phyloP scores from a whole-genome alignment of 371 early-diverging fungal genomes.

The Syncephalastrum racemosum region DNA sequence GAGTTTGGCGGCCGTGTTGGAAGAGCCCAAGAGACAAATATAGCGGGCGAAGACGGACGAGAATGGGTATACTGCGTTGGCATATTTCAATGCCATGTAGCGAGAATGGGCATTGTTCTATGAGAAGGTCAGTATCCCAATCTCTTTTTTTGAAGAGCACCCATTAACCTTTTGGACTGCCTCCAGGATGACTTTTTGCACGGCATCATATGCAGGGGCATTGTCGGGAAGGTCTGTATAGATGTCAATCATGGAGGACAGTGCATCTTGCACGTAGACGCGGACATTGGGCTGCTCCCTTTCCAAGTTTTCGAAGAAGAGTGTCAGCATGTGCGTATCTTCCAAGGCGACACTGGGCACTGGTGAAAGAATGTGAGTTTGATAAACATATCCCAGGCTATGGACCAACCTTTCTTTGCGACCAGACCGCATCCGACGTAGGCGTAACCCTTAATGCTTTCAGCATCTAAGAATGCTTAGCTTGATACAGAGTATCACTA shows the following conservation, averaged over 20 bases:
- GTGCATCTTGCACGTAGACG: slow-evolving; percentile 78
- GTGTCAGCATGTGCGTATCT: slow-evolving; percentile 59
- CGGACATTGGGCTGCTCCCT: slow-evolving; percentile 67
- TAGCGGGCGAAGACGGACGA: slow-evolving; percentile 71
- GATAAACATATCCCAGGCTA: neutral
- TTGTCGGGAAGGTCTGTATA: slow-evolving; percentile 48
- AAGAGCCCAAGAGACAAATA: slow-evolving; percentile 67
- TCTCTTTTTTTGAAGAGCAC: neutral
- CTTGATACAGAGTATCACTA: neutral
- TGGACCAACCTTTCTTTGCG: slow-evolving; percentile 64
- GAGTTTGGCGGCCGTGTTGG: slow-evolving; percentile 65
- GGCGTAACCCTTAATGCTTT: slow-evolving; percentile 79
- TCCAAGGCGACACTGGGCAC: slow-evolving; percentile 65
- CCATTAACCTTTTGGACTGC: slow-evolving; percentile 66
- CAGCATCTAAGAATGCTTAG: slow-evolving; percentile 43
- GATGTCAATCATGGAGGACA: slow-evolving; percentile 78
- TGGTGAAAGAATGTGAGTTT: slow-evolving; percentile 16
- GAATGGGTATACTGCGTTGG: slow-evolving; percentile 74
- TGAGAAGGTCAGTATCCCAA: neutral
- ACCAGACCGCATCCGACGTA: slow-evolving; percentile 82
- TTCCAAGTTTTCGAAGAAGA: slow-evolving; percentile 70
- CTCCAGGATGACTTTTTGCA: slow-evolving; percentile 52
- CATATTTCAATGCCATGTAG: slow-evolving; percentile 72
- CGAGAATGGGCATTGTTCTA: slow-evolving; percentile 40
- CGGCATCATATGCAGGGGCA: slow-evolving; percentile 37